phyloP scores from a whole-genome alignment of 305 asterid species.

The Caryopteris hybrid region DNA sequence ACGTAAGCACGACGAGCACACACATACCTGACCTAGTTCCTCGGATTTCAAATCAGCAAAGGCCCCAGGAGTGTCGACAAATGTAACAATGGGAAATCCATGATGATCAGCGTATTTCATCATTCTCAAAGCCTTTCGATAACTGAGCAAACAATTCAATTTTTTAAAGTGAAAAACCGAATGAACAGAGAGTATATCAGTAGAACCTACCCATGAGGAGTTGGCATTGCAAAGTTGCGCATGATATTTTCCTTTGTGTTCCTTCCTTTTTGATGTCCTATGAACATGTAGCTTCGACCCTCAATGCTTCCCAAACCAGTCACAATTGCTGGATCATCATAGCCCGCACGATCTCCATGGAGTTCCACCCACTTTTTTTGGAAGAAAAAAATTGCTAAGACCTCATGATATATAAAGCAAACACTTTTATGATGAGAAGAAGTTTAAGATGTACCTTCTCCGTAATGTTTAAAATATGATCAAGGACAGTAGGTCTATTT shows the following conservation, averaged over 20 bases:
- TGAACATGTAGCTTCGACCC: slow-evolving; percentile 44
- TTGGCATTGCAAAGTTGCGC: slow-evolving; percentile 55
- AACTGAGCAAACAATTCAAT: slow-evolving; percentile 16
- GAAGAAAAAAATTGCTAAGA: slow-evolving; percentile 3
- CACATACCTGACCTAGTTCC: slow-evolving; percentile 40
- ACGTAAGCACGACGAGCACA: neutral
- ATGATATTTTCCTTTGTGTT: slow-evolving; percentile 45
- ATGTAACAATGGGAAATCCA: slow-evolving; percentile 42
- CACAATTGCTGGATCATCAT: slow-evolving; percentile 50
- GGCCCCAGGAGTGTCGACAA: slow-evolving; percentile 46
- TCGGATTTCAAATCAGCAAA: slow-evolving; percentile 46
- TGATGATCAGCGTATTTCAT: slow-evolving; percentile 50
- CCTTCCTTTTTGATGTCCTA: slow-evolving; percentile 49
- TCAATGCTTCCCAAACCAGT: slow-evolving; percentile 39
- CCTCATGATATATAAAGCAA: neutral
- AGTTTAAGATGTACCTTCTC: slow-evolving; percentile 30
- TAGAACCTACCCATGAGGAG: slow-evolving; percentile 45
- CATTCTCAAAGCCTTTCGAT: slow-evolving; percentile 46
- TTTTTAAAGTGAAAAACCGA: too few species aligned
- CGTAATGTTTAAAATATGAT: slow-evolving; percentile 44
- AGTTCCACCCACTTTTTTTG: slow-evolving; percentile 45
- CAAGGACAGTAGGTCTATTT: slow-evolving; percentile 46
- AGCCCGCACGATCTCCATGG: slow-evolving; percentile 51
- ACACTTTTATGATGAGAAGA: neutral
- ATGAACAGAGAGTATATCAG: too few species aligned